phyloP scores from a whole-genome alignment of 352 stramenopile species.

The Phytopythium sindhum region DNA sequence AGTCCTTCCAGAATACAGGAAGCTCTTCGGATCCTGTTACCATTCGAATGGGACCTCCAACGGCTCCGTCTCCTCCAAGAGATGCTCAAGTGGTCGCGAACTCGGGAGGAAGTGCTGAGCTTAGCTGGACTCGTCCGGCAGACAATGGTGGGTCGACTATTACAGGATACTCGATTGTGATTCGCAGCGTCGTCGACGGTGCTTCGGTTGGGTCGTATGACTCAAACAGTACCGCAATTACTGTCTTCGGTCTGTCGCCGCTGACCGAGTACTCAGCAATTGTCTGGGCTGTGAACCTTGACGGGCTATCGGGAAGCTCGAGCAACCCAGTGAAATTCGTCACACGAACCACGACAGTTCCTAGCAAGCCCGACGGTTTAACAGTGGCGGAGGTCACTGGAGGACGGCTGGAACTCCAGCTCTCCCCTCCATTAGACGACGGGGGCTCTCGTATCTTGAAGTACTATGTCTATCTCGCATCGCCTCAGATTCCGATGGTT shows the following conservation, averaged over 20 bases:
- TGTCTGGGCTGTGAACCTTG: constrained; percentile 31
- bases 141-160: constrained; percentile 40
- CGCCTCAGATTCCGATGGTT: constrained; percentile 27
- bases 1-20: constrained; percentile 19
- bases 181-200: constrained; percentile 6
- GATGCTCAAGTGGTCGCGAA: constrained; percentile 18
- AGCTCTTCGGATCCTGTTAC: constrained; percentile 11
- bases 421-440: constrained; percentile 31
- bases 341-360: constrained; percentile 29
- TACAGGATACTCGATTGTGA: constrained; percentile 25
- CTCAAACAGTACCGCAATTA: constrained; percentile 1
- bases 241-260: constrained; percentile 24
- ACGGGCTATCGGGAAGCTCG: constrained; percentile 22
- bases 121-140: constrained; percentile 39
- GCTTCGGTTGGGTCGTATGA: constrained; percentile 5
- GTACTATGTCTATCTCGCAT: constrained; percentile 29
- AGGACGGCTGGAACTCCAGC: constrained; percentile 35
- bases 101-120: constrained; percentile 38
- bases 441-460: constrained; percentile 27
- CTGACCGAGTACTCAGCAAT: constrained; percentile 29
- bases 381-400: constrained; percentile 27
- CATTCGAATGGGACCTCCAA: constrained; percentile 22
- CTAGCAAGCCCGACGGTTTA: constrained; percentile 29
- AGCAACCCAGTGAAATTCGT: constrained; percentile 18
- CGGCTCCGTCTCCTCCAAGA: constrained; percentile 22